A percentile compares a stretch with the other conserved stretches of the same genome.
phyloP scores from a whole-genome alignment of 2,329 filamentous ascomycete species.

The Neophaeococcomyces mojaviensis region DNA sequence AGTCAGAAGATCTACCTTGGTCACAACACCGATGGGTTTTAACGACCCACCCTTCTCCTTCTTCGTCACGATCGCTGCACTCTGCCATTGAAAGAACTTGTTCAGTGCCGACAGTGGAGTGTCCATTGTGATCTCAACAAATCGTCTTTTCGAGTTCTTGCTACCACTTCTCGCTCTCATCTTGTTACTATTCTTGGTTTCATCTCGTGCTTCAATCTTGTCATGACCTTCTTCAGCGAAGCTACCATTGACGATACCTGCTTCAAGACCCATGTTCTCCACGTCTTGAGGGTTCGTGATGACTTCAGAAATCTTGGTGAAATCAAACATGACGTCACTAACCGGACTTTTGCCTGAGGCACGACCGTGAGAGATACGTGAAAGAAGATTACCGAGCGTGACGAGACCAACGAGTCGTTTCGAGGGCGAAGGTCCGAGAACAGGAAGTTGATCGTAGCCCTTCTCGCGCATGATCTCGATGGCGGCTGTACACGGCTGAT shows the following conservation, averaged over 20 bases:
- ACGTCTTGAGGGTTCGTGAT: slow-evolving; percentile 77
- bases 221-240: slow-evolving; percentile 17
- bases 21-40: slow-evolving; percentile 78
- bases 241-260: slow-evolving; percentile 4
- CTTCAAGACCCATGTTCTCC: slow-evolving; percentile 7
- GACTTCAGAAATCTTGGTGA: slow-evolving; percentile 76
- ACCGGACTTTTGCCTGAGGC: slow-evolving; percentile 68
- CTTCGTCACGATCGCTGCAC: slow-evolving; percentile 88
- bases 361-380: slow-evolving; percentile 77
- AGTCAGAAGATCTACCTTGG: slow-evolving; percentile 89
- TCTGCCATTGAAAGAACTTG: slow-evolving; percentile 86
- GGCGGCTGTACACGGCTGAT: slow-evolving; percentile 70
- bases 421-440: slow-evolving; percentile 58
- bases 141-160: slow-evolving; percentile 50
- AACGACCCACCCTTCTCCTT: slow-evolving; percentile 48
- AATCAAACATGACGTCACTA: slow-evolving; percentile 93
- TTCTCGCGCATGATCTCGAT: slow-evolving; percentile 98
- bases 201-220: slow-evolving; percentile 19
- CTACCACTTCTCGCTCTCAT: background rate
- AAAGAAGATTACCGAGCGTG: slow-evolving; percentile 88
- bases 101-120: slow-evolving; percentile 77
- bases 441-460: slow-evolving; percentile 94
- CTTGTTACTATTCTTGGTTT: slow-evolving; percentile 25
- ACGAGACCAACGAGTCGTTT: slow-evolving; percentile 80
- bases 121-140: slow-evolving; percentile 89